Evolutionary conservation across 805 yeast species (phyloP), one percentile per base, ranked within the genome.

Genomic region (Lachancea sp.): DNA sequence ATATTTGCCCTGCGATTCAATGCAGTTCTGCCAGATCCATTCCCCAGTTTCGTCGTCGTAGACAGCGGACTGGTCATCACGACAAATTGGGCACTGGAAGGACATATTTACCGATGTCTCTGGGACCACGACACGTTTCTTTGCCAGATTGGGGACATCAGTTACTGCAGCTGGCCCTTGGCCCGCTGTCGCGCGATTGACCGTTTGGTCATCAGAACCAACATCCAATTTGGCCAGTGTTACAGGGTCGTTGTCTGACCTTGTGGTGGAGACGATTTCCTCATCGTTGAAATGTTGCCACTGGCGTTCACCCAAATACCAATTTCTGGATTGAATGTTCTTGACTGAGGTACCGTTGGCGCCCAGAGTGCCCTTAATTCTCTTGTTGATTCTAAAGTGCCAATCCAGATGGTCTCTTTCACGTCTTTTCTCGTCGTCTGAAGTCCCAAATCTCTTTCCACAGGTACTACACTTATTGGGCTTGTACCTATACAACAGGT

Each of bases 361-460:
- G 6, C 55, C 48, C 7, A 40, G 36, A 8, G 61, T 58, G 25
- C 76, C 75, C 46, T 78, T 77, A 39, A 85, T 70, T 56, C 84
- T 81, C 60, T 86, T 87, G 63, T 88, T 91, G 36, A 48, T 84
- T 55, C 98, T 77, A 70, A 88, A 89, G 69, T 91, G 98, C 97
- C 97, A 91, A 64, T 91, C 99, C 52, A 88, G 68, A 65, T 93
- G 99, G 15, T 77, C 72, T 42, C 81, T 77, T 47, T 76, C 75
- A 39, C 67, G 65, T 5, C 65, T 64, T 32, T 65, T 67, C 13
- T 88, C 95, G 39, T 72, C 75, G 2, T 65, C 68, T 30, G 81
- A 77, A 43, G 75, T 74, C 3, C 78, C 72, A 60, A 88, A 93
- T 51, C 99, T 68, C 61, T 86, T 86, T 19, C 97, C 95, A 68